These are phyloP conservation scores for Phytophthora foliorum DNA, from an alignment of 352 stramenopile genomes.

Conservation along the genomic window DNA sequence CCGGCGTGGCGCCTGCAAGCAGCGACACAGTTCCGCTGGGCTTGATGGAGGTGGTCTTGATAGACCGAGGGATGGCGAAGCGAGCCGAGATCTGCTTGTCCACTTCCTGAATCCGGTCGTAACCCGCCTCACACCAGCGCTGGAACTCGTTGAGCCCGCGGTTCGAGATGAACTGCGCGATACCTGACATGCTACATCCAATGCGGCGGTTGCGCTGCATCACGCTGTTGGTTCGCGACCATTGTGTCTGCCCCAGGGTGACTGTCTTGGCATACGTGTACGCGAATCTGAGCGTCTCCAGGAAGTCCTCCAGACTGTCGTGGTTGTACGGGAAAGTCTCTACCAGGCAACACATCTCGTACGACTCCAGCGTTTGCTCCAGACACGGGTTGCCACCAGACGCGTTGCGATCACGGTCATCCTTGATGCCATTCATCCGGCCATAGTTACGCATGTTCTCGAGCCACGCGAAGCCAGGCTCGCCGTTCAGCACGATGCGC, in stretches of 20 bases:
- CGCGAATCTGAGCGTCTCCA: conserved; percentile 88
- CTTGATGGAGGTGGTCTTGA: conserved; percentile 96
- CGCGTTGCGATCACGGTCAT: conserved; percentile 87
- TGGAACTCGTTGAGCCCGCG: conserved; percentile 84
- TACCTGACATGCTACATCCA: conserved; percentile 93
- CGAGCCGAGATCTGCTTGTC: conserved; percentile 76
- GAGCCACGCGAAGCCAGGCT: conserved; percentile 95
- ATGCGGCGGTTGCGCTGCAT: conserved; percentile 95
- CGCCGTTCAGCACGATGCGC: conserved; percentile 89
- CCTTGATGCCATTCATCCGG: conserved; percentile 88
- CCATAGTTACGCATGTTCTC: conserved; percentile 94
- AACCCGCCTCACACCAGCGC: conserved; percentile 90
- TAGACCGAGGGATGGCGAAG: conserved; percentile 87
- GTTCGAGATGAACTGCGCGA: conserved; percentile 93
- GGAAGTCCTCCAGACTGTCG: conserved; percentile 88
- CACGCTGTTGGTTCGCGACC: conserved; percentile 92
- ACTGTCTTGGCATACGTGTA: conserved; percentile 96
- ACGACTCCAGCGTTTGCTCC: conserved; percentile 93
- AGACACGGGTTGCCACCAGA: conserved; percentile 93
- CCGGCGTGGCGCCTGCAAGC: conserved; percentile 92
- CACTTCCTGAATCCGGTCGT: conserved; percentile 79
- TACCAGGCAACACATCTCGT: conserved; percentile 96
- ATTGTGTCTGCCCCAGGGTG: conserved; percentile 93
- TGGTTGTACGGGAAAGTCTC: conserved; percentile 94
- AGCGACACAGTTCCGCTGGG: conserved; percentile 93